phyloP scores from a whole-genome alignment of 768 basidiomycete species.

The Clitopilus passeckerianus region DNA sequence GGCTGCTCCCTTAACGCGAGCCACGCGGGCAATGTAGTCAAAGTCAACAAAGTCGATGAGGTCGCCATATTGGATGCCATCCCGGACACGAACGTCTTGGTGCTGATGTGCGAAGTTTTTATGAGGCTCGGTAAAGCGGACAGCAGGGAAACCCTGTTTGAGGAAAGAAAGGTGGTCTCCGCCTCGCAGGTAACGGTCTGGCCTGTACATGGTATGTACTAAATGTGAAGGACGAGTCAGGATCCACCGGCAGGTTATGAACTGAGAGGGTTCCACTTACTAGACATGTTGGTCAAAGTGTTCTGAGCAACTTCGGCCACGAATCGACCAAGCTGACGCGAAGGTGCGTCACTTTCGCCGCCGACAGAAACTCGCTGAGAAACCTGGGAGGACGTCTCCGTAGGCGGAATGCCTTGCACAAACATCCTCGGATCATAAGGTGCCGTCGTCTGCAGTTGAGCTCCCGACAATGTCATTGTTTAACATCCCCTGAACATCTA shows the following conservation, averaged over 20 bases:
- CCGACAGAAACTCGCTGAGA: constrained; percentile 33
- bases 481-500: constrained; percentile 53
- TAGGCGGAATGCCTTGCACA: constrained; percentile 42
- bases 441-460: constrained; percentile 42
- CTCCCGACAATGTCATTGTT: constrained; percentile 56
- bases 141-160: constrained; percentile 42
- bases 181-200: constrained; percentile 51
- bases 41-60: constrained; percentile 50
- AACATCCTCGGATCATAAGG: constrained; percentile 49
- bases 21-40: constrained; percentile 45
- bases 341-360: constrained; percentile 50
- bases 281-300: constrained; percentile 38
- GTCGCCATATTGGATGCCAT: constrained; percentile 54
- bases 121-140: constrained; percentile 52
- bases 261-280: constrained; percentile 19
- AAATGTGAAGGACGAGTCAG: background rate
- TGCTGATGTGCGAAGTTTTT: constrained; percentile 58
- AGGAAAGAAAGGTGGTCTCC: constrained; percentile 52
- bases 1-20: constrained; percentile 45
- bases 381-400: constrained; percentile 32
- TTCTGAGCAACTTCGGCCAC: constrained; percentile 48
- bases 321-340: constrained; percentile 47
- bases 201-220: constrained; percentile 49
- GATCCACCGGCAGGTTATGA: background rate
- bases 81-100: constrained; percentile 45